Evolutionary conservation across 2,329 filamentous ascomycete species (phyloP).

Genomic region (Trichoderma arundinaceum): DNA sequence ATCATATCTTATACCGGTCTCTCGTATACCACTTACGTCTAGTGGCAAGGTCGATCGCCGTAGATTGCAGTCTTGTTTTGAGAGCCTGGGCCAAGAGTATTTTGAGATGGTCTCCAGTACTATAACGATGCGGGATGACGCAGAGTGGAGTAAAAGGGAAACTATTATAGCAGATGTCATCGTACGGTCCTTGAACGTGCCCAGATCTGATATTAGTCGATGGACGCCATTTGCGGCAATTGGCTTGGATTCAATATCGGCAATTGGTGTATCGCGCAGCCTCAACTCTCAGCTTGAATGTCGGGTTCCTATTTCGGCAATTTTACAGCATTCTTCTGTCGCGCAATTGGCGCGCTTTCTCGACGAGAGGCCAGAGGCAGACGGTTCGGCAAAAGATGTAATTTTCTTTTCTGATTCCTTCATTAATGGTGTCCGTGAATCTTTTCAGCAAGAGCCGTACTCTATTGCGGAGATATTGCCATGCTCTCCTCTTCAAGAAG

Average conservation of each 20-base stretch:
- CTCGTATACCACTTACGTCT: constrained; percentile 69
- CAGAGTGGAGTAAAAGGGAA: constrained; percentile 63
- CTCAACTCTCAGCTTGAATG: constrained; percentile 55
- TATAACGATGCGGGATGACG: constrained; percentile 41
- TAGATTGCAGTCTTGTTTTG: constrained; percentile 56
- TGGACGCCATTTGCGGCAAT: constrained; percentile 78
- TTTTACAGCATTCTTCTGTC: constrained; percentile 73
- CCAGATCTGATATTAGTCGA: constrained; percentile 56
- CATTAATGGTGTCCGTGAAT: constrained; percentile 35
- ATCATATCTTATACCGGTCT: constrained; percentile 72
- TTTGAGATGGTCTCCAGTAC: constrained; percentile 48
- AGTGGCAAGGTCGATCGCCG: constrained; percentile 76
- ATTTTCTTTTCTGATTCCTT: constrained; percentile 41
- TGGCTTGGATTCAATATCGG: constrained; percentile 83
- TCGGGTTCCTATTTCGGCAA: constrained; percentile 67
- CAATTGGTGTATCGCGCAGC: constrained; percentile 69
- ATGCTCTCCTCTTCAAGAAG: constrained; percentile 86
- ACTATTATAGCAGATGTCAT: constrained; percentile 60
- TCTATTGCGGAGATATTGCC: constrained; percentile 67
- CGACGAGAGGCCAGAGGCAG: constrained; percentile 1
- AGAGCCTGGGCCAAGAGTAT: constrained; percentile 50
- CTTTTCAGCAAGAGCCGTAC: constrained; percentile 36
- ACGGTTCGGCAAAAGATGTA: not conserved
- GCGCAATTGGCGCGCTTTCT: constrained; percentile 58
- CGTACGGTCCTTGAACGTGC: constrained; percentile 54